A percentile compares a stretch with the other conserved stretches of the same genome.
Evolutionary conservation across 2,329 filamentous ascomycete species (phyloP).

Genomic region (Thelonectria rubi): DNA sequence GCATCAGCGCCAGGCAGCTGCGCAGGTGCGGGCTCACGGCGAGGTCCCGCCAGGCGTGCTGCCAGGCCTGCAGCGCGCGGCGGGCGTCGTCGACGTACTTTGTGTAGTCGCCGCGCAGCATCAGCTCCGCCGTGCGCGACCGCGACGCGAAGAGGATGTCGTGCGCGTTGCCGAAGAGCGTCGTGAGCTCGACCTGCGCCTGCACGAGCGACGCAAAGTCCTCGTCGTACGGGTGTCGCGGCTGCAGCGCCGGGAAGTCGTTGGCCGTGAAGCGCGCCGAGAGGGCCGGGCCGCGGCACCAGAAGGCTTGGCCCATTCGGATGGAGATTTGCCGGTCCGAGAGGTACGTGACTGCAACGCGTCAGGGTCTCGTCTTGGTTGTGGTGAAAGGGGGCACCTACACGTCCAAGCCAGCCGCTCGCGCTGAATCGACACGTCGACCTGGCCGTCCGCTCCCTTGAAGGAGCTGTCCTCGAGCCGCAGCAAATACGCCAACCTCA

Average conservation of each 20-base stretch:
- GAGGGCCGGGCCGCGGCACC: constrained; percentile 25
- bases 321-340: constrained; percentile 18
- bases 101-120: constrained; percentile 27
- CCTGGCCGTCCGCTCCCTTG: constrained; percentile 6
- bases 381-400: background rate
- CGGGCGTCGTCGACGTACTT: constrained; percentile 29
- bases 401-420: constrained; percentile 16
- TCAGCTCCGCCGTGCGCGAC: constrained; percentile 25
- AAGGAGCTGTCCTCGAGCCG: constrained; percentile 17
- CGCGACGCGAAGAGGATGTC: constrained; percentile 25
- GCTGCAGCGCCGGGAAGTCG: constrained; percentile 24
- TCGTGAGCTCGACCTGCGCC: constrained; percentile 22
- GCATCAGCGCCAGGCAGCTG: constrained; percentile 23
- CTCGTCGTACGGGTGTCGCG: constrained; percentile 15
- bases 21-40: constrained; percentile 19
- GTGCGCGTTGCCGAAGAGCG: constrained; percentile 23
- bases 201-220: constrained; percentile 26
- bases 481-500: constrained; percentile 10
- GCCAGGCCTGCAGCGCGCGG: constrained; percentile 20
- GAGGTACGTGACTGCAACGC: background rate
- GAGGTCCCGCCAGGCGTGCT: constrained; percentile 18
- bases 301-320: constrained; percentile 25
- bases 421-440: constrained; percentile 12
- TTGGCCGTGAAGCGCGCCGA: constrained; percentile 23
- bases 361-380: background rate